Evolutionary conservation across 2,329 filamentous ascomycete species (phyloP), one percentile per base, ranked within the genome.

Genomic region (Aspergillus tubingensis): DNA sequence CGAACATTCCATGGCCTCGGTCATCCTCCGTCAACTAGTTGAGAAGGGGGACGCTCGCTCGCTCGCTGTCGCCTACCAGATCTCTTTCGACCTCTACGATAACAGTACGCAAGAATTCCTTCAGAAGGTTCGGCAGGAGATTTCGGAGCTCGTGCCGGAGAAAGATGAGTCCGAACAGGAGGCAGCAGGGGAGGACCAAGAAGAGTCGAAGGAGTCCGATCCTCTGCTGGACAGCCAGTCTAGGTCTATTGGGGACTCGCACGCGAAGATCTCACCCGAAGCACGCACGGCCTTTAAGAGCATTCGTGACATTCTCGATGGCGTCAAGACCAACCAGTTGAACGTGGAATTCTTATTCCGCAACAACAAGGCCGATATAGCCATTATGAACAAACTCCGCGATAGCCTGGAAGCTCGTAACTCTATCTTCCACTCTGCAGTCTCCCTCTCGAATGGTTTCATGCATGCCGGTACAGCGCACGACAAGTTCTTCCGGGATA

Each of bases 391-490:
- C 84, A 97, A 96, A 80, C 89, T 99, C 48, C 90, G 94, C 54
- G 95, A 99, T 75, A 97, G 93, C 68, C 82, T 99, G 15, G 95
- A 99, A 74, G 92, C 93, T 38, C 87, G 96, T 56, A 98, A 96
- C 79, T 98, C 94, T 32, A 99, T 99, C 68, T 98, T 98, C 85
- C 95, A 99, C 77, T 96, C 92, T 1, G 92, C 93, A 3, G 92
- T 99, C 58, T 98, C 95, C 0, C 95, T 99, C 72, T 95, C 94
- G 72, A 98, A 98, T 71, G 95, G 93, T 10, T 98, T 99, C 76
- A 99, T 99, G 95, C 96, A 99, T 75, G 93, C 96, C 57, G 96
- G 95, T 61, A 99, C 95, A 0, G 97, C 94, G 0, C 95, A 96
- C 70, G 95, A 99, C 79, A 96, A 94, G 72, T 99, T 99, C 81